Conservation (phyloP, 345 rosid genomes). For the Lagerstroemia speciosa region DNA sequence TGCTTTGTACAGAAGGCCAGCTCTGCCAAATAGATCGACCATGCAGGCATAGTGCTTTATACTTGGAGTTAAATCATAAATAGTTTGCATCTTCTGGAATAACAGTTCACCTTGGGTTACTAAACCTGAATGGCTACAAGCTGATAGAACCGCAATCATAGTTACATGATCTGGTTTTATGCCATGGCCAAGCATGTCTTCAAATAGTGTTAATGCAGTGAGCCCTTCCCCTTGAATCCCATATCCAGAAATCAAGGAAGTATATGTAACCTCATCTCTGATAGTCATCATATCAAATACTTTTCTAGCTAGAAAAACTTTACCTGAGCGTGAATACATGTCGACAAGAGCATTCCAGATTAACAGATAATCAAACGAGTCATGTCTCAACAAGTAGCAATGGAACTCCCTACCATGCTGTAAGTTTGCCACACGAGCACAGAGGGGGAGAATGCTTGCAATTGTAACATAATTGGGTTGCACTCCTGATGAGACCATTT, state of each 20-base stretch:
- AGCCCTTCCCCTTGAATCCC: slow-evolving; percentile 60
- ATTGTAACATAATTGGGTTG: slow-evolving; percentile 61
- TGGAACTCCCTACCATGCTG: slow-evolving; percentile 89
- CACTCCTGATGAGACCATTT: slow-evolving; percentile 51
- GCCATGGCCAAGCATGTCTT: slow-evolving; percentile 39
- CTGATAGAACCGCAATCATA: slow-evolving; percentile 77
- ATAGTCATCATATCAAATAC: slow-evolving; percentile 44
- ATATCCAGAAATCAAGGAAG: slow-evolving; percentile 70
- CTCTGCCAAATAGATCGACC: slow-evolving; percentile 75
- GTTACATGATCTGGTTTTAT: slow-evolving; percentile 66
- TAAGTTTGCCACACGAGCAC: slow-evolving; percentile 68
- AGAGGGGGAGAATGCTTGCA: slow-evolving; percentile 69
- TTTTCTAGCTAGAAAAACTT: slow-evolving; percentile 40
- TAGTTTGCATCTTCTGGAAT: slow-evolving; percentile 37
- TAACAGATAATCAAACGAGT: slow-evolving; percentile 34
- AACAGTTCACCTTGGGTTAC: slow-evolving; percentile 44
- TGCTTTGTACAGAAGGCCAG: slow-evolving; percentile 52
- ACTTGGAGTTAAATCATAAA: slow-evolving; percentile 37
- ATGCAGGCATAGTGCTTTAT: slow-evolving; percentile 65
- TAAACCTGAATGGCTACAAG: slow-evolving; percentile 79
- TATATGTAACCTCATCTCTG: slow-evolving; percentile 69
- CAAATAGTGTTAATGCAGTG: slow-evolving; percentile 39
- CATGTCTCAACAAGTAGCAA: slow-evolving; percentile 49
- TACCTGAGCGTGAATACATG: slow-evolving; percentile 74
- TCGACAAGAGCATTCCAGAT: slow-evolving; percentile 68